Base-by-base conservation (phyloP, 768 basidiomycete species). In the Lactarius vividus region DNA sequence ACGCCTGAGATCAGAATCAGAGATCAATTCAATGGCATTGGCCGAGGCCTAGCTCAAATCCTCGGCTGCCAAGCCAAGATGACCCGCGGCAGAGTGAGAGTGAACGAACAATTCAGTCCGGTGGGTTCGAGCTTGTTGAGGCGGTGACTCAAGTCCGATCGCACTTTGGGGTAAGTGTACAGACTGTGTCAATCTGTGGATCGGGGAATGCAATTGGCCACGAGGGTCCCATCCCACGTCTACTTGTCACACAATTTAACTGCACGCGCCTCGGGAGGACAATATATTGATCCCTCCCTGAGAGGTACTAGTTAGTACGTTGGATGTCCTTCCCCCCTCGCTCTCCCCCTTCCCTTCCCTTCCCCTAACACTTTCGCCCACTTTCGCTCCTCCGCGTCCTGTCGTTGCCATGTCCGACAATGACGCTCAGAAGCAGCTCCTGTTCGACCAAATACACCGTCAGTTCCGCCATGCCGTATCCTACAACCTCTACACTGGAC, bases 401-500 rank as follows among this genome's bases (percentile, higher is more conserved):
- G 15, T 20, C 49, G 3, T 13, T 33, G 16, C 44, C 23, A 67
- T 67, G 66, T 67, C 66, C n/a, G 23, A 26, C 46, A 11, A 4
- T 40, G 42, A 37, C 53, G 40, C 57, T 8, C 33, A 59, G 18
- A 29, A 49, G 10, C 40, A 63, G 31, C n/a, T 46, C 15, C 7
- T 63, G 10, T 18, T 66, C 31, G 8, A 63, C 6, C 16, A 35
- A 13, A 55, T 67, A 11, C 62, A 59, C 26, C 1, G 2, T 3
- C 62, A 63, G 20, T 58, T 67, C 33, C n/a, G 53, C 2, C 3
- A 63, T 63, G 66, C 57, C 33, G 44, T 67, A 37, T 23, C 53
- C 7, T 63, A 63, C 42, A 63, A 67, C n/a, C 62, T 67, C 23
- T 67, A 54, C 40, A 59, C 57, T 6, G 66, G 66, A 23, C 23